Base-by-base conservation (phyloP, 169 alveolate species). In the Plasmodium inui region DNA sequence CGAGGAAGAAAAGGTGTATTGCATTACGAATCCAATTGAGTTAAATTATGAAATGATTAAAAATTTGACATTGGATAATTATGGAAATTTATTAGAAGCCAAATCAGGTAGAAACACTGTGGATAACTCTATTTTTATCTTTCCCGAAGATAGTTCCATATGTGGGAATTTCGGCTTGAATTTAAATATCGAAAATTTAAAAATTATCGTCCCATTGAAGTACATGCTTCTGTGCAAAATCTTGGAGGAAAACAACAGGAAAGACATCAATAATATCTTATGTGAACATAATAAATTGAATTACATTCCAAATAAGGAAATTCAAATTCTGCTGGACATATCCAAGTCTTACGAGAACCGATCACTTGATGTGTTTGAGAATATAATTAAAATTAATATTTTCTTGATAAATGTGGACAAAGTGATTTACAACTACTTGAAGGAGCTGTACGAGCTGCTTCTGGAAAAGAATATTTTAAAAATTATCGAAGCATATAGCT, bases 151-250 rank as follows among this genome's bases (percentile, higher is more conserved):
- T 61, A 92, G 81, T 26, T 28, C 83, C 41, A 92, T 85, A 44
- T 50, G 82, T 82, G 84, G 84, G 2, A 72, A 84, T 14, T 72
- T 96, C n/a, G 97, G 96, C 9, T 34, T 95, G n/a, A 95, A 94
- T 30, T 95, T 93, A 41, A 96, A 96, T 84, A 93, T 96, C 26
- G 94, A 94, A 50, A 98, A 97, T 57, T 93, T 80, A 30, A 96
- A 96, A 88, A 98, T 99, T 44, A 96, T 98, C 19, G 96, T 95
- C 82, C 93, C 98, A 10, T 95, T 98, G 57, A 98, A 98, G 95
- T 97, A 97, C 80, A 98, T 99, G 99, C 96, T 99, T 50, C 61
- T 99, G 84, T 94, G 99, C 82, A 98, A 98, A 92, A 98, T 99
- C 30, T 98, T 99, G 97, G 97, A 97, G 30, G 97, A 97, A 9